phyloP scores from a whole-genome alignment of 495 filamentous ascomycete species.

The Xylaria flabelliformis region DNA sequence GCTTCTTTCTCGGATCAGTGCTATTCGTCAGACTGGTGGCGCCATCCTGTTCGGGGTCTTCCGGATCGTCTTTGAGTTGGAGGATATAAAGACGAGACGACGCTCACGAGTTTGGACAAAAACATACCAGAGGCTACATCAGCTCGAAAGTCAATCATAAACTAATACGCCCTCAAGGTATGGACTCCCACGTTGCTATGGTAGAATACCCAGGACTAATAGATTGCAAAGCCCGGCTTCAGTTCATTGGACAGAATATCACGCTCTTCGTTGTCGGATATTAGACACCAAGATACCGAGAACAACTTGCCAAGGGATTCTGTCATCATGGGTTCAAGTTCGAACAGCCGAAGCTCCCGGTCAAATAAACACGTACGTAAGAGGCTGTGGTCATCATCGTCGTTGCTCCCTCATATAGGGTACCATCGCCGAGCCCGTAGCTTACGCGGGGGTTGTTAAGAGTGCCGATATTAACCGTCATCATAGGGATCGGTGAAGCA shows the following conservation, averaged over 20 bases:
- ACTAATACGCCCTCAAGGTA: background rate
- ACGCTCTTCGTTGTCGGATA: background rate
- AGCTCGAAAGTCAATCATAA: background rate
- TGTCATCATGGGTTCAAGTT: slow-evolving; percentile 14
- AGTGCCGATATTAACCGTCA: background rate
- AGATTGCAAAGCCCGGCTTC: background rate
- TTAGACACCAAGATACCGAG: background rate
- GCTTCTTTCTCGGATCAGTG: background rate
- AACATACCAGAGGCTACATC: background rate
- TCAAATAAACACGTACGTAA: slow-evolving; percentile 17
- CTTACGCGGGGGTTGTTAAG: background rate
- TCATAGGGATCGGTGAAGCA: slow-evolving; percentile 42
- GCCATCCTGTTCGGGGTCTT: background rate
- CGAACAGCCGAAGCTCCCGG: slow-evolving; percentile 22
- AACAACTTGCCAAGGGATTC: background rate
- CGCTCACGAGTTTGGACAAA: background rate
- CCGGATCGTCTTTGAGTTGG: background rate
- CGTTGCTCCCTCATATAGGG: background rate
- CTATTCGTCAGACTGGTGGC: slow-evolving; percentile 9
- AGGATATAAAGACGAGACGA: slow-evolving; percentile 4
- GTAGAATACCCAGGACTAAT: background rate
- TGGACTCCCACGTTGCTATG: background rate
- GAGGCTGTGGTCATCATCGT: background rate
- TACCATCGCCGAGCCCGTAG: background rate
- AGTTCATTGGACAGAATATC: background rate